Base-by-base conservation (phyloP, 2,329 filamentous ascomycete genomes). In the Curvularia eragrostidis region DNA sequence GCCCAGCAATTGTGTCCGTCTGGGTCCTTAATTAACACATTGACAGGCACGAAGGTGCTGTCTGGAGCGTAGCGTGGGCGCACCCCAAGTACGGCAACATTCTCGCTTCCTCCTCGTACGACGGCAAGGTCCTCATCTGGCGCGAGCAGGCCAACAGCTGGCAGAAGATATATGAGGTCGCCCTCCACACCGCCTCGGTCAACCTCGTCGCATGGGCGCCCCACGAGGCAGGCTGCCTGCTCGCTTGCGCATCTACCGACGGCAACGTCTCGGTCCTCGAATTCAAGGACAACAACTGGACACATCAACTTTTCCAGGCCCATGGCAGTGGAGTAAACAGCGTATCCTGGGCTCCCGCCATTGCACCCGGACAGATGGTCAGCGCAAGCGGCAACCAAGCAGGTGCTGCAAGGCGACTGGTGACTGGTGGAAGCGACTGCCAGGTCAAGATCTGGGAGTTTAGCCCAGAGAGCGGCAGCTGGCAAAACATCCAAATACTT, bases 21-120 rank as follows among this genome's bases (percentile, higher is more conserved):
- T 19, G 18, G 18, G 18, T 47, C 18, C 21, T 24, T 21, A 9
- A 54, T 63, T 72, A 58, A 71, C 59, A 46, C 30, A 13, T 32
- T 18, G n/a, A 56, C 71, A 96, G 94, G 66, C 95, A 99, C 76
- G 95, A 99, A 79, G 94, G 94, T 63, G 93, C 95, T 34, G 94
- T 99, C 58, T 99, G 95, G 95, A 96, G 91, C 77, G 91, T 98
- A 58, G 90, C 93, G 70, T 99, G 95, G 95, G 84, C 85, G 74
- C 95, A 99, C 75, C 95, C 95, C 63, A 98, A 99, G 78, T 98
- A 96, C 79, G 95, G 95, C 81, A 97, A 94, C 77, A 97, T 99
- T 75, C 89, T 99, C 60, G 95, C 95, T 54, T 96, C 92, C 62
- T 91, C 93, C 50, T 92, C 91, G 66, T 99, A 97, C 82, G 95